phyloP scores from a whole-genome alignment of 1,284 basidiomycete genomes.

The Apiotrichum siamense region DNA sequence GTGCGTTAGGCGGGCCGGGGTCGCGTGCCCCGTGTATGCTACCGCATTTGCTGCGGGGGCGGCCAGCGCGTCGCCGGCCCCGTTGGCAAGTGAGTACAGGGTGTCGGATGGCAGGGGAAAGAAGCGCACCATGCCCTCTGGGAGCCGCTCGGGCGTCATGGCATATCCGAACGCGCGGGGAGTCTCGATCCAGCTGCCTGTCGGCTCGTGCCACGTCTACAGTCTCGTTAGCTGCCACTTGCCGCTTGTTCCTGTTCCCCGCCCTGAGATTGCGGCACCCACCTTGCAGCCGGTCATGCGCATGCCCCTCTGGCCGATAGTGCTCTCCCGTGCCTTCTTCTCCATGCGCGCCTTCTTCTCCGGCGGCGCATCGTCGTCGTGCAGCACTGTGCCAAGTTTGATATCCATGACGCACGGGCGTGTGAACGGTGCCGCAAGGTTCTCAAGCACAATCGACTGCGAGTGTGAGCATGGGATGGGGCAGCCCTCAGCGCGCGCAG shows the following conservation, averaged over 20 bases:
- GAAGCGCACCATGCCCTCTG: conserved; percentile 67
- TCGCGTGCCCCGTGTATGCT: conserved; percentile 42
- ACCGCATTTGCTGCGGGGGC: not conserved
- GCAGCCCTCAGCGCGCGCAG: not conserved
- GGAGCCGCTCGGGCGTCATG: conserved; percentile 61
- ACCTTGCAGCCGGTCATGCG: conserved; percentile 87
- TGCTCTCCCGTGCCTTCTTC: conserved; percentile 63
- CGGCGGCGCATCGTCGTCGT: conserved; percentile 55
- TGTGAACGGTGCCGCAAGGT: conserved; percentile 64
- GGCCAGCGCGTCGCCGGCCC: not conserved
- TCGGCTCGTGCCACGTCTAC: conserved; percentile 66
- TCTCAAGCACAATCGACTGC: conserved; percentile 79
- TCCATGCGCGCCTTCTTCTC: conserved; percentile 79
- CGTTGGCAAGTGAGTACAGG: not conserved
- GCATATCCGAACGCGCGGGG: conserved; percentile 76
- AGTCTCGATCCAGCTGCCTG: conserved; percentile 56
- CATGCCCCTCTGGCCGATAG: conserved; percentile 67
- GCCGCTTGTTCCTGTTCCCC: no score
- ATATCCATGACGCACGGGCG: conserved; percentile 84
- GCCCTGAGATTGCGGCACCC: conserved; percentile 23
- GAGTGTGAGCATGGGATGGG: not conserved
- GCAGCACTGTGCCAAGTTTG: conserved; percentile 83
- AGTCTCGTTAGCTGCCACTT: not conserved
- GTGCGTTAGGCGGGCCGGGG: conserved; percentile 56
- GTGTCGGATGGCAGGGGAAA: conserved; percentile 56